These are phyloP conservation scores for Hibiscus trionum DNA, from an alignment of 345 rosid genomes.

Conservation along the genomic window DNA sequence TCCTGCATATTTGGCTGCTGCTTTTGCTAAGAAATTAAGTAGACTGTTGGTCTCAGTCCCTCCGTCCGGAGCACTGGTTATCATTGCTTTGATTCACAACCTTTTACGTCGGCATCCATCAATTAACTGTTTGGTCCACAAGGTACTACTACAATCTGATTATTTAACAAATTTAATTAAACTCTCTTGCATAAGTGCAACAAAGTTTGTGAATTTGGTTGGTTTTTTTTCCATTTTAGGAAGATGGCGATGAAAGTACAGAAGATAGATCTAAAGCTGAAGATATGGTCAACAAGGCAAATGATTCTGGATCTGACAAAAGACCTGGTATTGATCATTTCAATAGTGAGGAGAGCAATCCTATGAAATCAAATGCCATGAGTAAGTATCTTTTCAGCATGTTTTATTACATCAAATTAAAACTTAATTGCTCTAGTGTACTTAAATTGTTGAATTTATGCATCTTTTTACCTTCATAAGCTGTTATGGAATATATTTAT, in stretches of 20 bases:
- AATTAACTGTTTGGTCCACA: slow-evolving; percentile 84
- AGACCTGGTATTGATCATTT: slow-evolving; percentile 63
- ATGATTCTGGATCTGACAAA: slow-evolving; percentile 16
- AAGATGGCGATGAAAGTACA: slow-evolving; percentile 28
- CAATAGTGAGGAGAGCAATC: slow-evolving; percentile 50
- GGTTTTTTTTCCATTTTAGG: slow-evolving; percentile 32
- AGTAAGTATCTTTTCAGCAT: slow-evolving; percentile 33
- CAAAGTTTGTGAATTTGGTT: not conserved
- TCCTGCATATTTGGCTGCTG: slow-evolving; percentile 95
- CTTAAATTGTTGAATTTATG: not conserved
- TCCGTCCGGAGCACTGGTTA: slow-evolving; percentile 77
- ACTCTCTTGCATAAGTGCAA: not conserved
- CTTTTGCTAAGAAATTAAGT: slow-evolving; percentile 84
- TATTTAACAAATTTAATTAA: not conserved
- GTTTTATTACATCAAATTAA: slow-evolving; percentile 2
- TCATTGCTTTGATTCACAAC: slow-evolving; percentile 79
- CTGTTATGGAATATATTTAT: not conserved
- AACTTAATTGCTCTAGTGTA: not conserved
- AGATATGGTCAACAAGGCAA: slow-evolving; percentile 21
- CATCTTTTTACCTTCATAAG: not conserved
- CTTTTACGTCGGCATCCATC: slow-evolving; percentile 85
- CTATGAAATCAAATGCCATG: slow-evolving; percentile 68
- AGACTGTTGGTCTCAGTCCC: slow-evolving; percentile 67
- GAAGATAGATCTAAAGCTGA: slow-evolving; percentile 28
- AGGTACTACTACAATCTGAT: slow-evolving; percentile 28